Percentiles rank a stretch among this genome's conserved stretches.
These are phyloP conservation scores for Auricularia sp. DNA, from an alignment of 768 basidiomycete genomes.

Conservation along the genomic window DNA sequence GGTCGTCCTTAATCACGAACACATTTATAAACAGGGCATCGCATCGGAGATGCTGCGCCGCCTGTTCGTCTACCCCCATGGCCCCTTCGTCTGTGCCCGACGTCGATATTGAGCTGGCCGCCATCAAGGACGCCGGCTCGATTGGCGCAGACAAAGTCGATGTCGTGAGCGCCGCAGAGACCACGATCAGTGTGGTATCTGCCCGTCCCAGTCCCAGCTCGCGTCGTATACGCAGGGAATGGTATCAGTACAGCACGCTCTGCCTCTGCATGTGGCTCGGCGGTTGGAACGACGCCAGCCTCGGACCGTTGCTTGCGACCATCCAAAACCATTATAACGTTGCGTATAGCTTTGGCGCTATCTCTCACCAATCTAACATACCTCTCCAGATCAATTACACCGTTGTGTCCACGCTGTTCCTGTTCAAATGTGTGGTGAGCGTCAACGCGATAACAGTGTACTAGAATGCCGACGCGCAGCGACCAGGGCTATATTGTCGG, in stretches of 20 bases:
- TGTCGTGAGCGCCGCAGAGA: too few species aligned
- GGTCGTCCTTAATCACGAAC: too few species aligned
- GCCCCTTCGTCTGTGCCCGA: too few species aligned
- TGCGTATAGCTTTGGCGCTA: not conserved
- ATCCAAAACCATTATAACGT: slow-evolving; percentile 11
- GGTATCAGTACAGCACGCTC: slow-evolving; percentile 42
- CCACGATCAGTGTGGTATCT: too few species aligned
- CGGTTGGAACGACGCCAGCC: slow-evolving; percentile 58
- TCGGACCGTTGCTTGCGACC: slow-evolving; percentile 6
- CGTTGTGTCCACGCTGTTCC: slow-evolving; percentile 8
- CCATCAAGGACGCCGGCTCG: too few species aligned
- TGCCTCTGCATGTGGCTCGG: slow-evolving; percentile 50
- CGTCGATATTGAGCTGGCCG: too few species aligned
- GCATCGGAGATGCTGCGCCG: too few species aligned
- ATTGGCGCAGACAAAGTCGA: too few species aligned
- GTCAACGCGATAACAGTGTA: not conserved
- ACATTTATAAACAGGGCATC: too few species aligned
- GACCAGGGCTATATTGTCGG: slow-evolving; percentile 8
- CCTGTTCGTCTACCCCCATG: too few species aligned
- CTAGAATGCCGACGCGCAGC: not conserved
- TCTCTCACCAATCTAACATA: not conserved
- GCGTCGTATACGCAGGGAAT: not conserved
- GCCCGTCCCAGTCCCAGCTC: not conserved
- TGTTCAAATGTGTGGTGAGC: slow-evolving; percentile 2
- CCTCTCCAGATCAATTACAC: slow-evolving; percentile 3